A percentile compares a stretch with the other conserved stretches of the same genome.
Conservation (phyloP, 1,284 basidiomycete genomes). For the Trametes hirsuta region DNA sequence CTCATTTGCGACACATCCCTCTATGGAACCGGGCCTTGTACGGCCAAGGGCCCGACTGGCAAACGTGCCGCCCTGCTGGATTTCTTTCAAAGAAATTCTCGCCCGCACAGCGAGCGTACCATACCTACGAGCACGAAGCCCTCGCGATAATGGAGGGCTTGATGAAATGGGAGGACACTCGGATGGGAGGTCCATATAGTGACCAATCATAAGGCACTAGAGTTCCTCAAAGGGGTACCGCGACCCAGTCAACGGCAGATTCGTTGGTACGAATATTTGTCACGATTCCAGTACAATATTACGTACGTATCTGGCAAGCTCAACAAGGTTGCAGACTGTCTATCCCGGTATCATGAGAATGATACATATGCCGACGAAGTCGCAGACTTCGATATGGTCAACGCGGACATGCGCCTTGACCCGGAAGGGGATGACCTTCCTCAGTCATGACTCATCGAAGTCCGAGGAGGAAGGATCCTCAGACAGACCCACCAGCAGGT, state of each 20-base stretch:
- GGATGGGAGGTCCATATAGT: constrained; percentile 34
- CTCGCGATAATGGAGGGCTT: constrained; percentile 42
- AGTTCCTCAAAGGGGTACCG: background rate
- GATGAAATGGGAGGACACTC: constrained; percentile 41
- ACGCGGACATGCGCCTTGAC: constrained; percentile 32
- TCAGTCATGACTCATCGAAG: background rate
- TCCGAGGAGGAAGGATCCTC: constrained; percentile 10
- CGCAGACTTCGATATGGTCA: constrained; percentile 18
- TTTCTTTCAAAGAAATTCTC: constrained; percentile 48
- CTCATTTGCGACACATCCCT: constrained; percentile 44
- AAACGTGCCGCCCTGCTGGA: constrained; percentile 37
- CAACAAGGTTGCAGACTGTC: constrained; percentile 39
- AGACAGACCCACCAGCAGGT: background rate
- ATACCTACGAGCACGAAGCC: constrained; percentile 39
- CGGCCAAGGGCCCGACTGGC: constrained; percentile 41
- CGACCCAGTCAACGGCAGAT: constrained; percentile 14
- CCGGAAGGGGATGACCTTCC: constrained; percentile 29
- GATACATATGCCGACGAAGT: constrained; percentile 16
- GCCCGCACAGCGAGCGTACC: constrained; percentile 40
- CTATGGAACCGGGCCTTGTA: constrained; percentile 40
- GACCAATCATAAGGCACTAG: background rate
- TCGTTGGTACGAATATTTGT: constrained; percentile 41
- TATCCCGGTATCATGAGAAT: constrained; percentile 39
- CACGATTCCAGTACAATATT: constrained; percentile 37
- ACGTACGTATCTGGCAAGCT: constrained; percentile 36